Evolutionary conservation across 192 early-diverging fungal species (phyloP).

Genomic region (Geranomyces michiganensis): DNA sequence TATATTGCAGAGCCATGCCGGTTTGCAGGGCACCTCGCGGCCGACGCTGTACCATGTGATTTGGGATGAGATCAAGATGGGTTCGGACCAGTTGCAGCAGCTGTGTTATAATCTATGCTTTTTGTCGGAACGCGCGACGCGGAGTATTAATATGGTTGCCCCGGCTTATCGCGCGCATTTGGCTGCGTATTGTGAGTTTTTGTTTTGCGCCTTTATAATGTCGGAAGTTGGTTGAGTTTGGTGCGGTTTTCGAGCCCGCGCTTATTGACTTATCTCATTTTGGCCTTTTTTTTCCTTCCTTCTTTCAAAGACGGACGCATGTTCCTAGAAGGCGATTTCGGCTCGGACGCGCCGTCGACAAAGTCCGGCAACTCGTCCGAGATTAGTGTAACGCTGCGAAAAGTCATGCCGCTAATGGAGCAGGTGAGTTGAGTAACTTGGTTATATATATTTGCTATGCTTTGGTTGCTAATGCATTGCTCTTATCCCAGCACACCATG

Average conservation of each 20-base stretch:
- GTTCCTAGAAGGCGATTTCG: slow-evolving; percentile 41
- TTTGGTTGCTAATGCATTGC: no score
- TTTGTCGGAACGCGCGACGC: slow-evolving; percentile 74
- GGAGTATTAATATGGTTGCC: slow-evolving; percentile 82
- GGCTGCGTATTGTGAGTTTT: slow-evolving; percentile 65
- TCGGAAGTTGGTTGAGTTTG: neutral
- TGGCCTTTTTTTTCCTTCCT: neutral
- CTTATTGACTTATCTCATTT: neutral
- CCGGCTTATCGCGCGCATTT: slow-evolving; percentile 90
- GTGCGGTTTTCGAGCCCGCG: no score
- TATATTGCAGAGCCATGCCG: slow-evolving; percentile 80
- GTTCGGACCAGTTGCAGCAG: slow-evolving; percentile 76
- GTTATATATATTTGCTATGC: no score
- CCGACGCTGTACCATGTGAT: slow-evolving; percentile 88
- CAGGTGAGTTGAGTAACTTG: no score
- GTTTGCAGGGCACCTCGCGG: slow-evolving; percentile 88
- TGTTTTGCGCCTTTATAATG: neutral
- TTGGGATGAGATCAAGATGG: slow-evolving; percentile 80
- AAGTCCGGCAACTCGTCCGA: slow-evolving; percentile 20
- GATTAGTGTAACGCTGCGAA: slow-evolving; percentile 9
- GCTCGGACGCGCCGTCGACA: slow-evolving; percentile 18
- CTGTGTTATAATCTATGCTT: slow-evolving; percentile 87
- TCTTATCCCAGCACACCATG: slow-evolving; percentile 33
- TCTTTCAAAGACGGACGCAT: slow-evolving; percentile 33
- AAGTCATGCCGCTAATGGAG: slow-evolving; percentile 28